A percentile compares a stretch with the other conserved stretches of the same genome.
These are phyloP conservation scores for Paspalum notatum DNA, from an alignment of 176 grass and related monocot genomes.

Conservation along the genomic window DNA sequence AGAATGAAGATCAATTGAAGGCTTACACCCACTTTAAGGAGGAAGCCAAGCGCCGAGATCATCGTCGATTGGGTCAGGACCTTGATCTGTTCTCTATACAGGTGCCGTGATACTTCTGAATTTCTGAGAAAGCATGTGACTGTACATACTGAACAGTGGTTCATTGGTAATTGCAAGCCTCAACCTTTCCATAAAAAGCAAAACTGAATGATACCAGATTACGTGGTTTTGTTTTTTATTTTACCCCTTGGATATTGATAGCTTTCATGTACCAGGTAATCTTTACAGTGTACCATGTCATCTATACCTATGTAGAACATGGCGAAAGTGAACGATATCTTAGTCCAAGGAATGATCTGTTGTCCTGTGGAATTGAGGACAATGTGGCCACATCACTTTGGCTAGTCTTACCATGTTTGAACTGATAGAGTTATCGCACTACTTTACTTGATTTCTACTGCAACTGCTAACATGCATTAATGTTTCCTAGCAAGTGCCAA, in stretches of 20 bases:
- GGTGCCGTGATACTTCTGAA: constrained; percentile 45
- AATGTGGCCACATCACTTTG: neutral
- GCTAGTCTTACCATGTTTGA: neutral
- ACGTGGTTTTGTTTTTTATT: neutral
- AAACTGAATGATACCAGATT: neutral
- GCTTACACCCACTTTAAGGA: constrained; percentile 87
- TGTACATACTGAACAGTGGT: constrained; percentile 1
- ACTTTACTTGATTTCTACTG: neutral
- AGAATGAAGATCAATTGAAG: constrained; percentile 84
- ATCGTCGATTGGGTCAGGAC: constrained; percentile 90
- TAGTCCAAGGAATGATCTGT: neutral
- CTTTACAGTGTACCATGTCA: neutral
- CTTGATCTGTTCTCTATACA: constrained; percentile 99
- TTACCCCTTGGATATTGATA: constrained; percentile 2
- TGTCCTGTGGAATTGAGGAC: neutral
- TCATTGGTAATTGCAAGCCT: neutral
- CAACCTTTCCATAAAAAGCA: neutral
- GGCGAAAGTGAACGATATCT: neutral
- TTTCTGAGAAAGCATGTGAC: neutral
- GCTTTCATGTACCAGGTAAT: neutral
- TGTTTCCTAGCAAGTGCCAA: neutral
- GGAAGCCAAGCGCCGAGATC: constrained; percentile 91
- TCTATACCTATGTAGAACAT: neutral
- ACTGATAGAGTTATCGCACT: neutral
- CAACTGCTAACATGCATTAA: neutral